These are phyloP conservation scores for Chamaecrista fasciculata DNA, from an alignment of 306 rosid species.

Conservation along the genomic window DNA sequence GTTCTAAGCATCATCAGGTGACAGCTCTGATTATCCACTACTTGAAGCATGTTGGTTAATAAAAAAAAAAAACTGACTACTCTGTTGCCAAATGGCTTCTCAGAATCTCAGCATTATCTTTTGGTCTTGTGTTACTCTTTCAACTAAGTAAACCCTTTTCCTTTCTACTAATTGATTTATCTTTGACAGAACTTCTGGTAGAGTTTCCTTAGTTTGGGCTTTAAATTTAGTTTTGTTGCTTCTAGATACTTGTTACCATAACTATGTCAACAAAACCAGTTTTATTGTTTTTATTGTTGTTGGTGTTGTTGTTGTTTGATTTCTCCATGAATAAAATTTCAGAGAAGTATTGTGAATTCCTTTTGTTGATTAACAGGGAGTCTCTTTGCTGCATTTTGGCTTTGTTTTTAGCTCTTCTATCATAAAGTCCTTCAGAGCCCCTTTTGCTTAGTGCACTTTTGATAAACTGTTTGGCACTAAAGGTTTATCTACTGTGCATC, in stretches of 20 bases:
- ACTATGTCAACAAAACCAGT: neutral
- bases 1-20: neutral
- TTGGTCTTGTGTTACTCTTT: neutral
- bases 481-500: neutral
- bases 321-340: conserved; percentile 9
- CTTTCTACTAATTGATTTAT: neutral
- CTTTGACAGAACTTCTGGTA: neutral
- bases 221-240: neutral
- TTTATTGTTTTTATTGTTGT: too few species aligned
- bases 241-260: neutral
- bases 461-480: conserved; percentile 4
- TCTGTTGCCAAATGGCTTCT: neutral
- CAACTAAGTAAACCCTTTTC: neutral
- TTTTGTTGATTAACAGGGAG: neutral
- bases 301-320: neutral
- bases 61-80: neutral
- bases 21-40: neutral
- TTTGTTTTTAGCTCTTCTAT: neutral
- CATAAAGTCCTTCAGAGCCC: conserved; percentile 2
- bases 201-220: neutral
- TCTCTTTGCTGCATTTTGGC: conserved; percentile 13
- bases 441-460: neutral
- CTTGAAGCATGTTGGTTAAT: neutral
- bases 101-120: neutral
- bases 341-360: neutral